Evolutionary conservation across 768 basidiomycete species (phyloP).

Genomic region (Rhizopogon vinicolor): DNA sequence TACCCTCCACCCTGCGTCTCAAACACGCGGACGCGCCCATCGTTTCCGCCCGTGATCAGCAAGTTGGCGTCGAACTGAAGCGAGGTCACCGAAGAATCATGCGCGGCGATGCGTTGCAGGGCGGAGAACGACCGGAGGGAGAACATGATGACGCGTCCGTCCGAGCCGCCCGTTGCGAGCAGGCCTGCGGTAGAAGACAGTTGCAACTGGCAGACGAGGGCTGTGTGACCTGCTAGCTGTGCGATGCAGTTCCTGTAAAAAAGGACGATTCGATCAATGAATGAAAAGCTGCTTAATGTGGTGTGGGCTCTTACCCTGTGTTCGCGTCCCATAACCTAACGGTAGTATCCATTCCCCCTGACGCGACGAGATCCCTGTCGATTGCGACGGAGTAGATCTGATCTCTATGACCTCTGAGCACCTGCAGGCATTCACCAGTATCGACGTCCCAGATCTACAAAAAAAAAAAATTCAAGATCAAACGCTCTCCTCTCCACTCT

Average conservation of each 20-base stretch:
- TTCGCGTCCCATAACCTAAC: constrained; percentile 87
- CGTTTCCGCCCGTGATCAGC: constrained; percentile 82
- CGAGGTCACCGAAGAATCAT: constrained; percentile 82
- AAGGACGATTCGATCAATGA: background rate
- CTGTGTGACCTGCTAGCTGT: constrained; percentile 85
- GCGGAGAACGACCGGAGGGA: constrained; percentile 41
- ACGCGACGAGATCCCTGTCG: constrained; percentile 76
- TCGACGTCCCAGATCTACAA: constrained; percentile 84
- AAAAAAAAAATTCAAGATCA: background rate
- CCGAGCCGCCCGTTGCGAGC: constrained; percentile 83
- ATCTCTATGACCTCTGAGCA: constrained; percentile 78
- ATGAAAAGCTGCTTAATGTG: background rate
- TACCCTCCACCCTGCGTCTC: constrained; percentile 57
- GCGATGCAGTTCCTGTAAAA: constrained; percentile 67
- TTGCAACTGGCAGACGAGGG: constrained; percentile 88
- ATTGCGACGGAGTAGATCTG: constrained; percentile 92
- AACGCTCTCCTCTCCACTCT: background rate
- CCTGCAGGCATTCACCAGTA: constrained; percentile 80
- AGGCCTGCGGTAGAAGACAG: constrained; percentile 50
- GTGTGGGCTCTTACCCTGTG: constrained; percentile 57
- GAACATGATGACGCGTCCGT: constrained; percentile 80
- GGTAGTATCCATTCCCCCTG: constrained; percentile 91
- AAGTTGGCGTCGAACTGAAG: constrained; percentile 83
- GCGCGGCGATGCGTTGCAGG: constrained; percentile 74
- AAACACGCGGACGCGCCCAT: constrained; percentile 76